Conservation (phyloP, 768 basidiomycete genomes). For the Leccinum rimulosum region DNA sequence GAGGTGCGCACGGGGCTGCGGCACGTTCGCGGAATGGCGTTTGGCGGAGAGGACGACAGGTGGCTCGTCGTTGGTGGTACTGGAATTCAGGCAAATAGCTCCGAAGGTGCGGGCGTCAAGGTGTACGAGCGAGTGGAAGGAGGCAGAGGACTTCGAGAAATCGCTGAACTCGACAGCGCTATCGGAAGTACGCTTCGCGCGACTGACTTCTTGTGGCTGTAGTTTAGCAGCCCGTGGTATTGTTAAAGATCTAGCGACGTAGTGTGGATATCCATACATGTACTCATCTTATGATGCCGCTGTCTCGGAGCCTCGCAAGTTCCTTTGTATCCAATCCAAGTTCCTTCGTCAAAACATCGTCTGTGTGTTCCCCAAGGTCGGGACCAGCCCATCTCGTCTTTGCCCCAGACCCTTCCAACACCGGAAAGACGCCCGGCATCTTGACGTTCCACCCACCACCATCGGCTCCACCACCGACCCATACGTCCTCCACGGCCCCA, state of each 20-base stretch:
- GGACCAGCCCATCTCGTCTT: conserved; percentile 69
- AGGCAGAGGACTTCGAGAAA: conserved; percentile 50
- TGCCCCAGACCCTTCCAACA: conserved; percentile 56
- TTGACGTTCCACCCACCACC: conserved; percentile 58
- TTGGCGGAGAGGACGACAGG: no score
- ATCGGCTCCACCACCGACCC: conserved; percentile 39
- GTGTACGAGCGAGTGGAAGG: conserved; percentile 64
- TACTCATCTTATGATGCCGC: conserved; percentile 39
- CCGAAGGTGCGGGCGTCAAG: conserved; percentile 61
- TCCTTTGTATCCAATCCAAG: conserved; percentile 40
- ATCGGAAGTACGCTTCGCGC: conserved; percentile 37
- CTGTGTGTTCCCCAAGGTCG: conserved; percentile 59
- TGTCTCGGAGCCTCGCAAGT: conserved; percentile 37
- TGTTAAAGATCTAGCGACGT: not conserved
- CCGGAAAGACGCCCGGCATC: conserved; percentile 64
- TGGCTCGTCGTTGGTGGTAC: conserved; percentile 49
- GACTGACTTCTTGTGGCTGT: conserved; percentile 39
- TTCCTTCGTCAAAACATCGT: conserved; percentile 44
- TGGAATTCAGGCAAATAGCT: conserved; percentile 43
- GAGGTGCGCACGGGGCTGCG: no score
- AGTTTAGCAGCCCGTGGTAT: not conserved
- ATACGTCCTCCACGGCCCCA: conserved; percentile 58
- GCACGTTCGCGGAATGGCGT: no score
- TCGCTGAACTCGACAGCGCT: conserved; percentile 41
- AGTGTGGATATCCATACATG: no score